These are phyloP conservation scores for Solanum paucissectum DNA, from an alignment of 257 asterid genomes.

Conservation along the genomic window DNA sequence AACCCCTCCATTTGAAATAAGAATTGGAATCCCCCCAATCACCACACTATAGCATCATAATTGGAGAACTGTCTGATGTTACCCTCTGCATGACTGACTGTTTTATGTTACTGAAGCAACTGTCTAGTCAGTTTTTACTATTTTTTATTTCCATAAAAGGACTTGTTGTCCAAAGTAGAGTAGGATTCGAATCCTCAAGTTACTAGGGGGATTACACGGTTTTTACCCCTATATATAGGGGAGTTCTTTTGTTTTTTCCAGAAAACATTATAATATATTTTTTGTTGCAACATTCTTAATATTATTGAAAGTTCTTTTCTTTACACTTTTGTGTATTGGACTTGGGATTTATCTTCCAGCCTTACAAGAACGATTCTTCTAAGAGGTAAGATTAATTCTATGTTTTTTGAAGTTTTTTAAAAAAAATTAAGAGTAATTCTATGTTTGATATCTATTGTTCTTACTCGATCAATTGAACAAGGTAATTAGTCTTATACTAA, in stretches of 20 bases:
- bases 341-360: neutral
- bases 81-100: neutral
- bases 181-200: neutral
- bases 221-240: neutral
- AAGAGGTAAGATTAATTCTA: neutral
- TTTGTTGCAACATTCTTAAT: neutral
- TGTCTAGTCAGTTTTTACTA: neutral
- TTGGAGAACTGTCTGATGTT: neutral
- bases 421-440: neutral
- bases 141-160: neutral
- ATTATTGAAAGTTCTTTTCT: neutral
- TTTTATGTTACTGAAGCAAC: neutral
- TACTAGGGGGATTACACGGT: neutral
- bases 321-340: neutral
- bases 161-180: neutral
- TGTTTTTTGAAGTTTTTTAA: neutral
- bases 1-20: neutral
- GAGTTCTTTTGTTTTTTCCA: neutral
- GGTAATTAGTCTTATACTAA: neutral
- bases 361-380: neutral
- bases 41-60: neutral
- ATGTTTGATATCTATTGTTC: neutral
- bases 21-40: neutral
- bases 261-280: neutral
- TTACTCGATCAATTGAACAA: neutral